Conservation (phyloP, 441 rosid species). For the Brassica hybrid region DNA sequence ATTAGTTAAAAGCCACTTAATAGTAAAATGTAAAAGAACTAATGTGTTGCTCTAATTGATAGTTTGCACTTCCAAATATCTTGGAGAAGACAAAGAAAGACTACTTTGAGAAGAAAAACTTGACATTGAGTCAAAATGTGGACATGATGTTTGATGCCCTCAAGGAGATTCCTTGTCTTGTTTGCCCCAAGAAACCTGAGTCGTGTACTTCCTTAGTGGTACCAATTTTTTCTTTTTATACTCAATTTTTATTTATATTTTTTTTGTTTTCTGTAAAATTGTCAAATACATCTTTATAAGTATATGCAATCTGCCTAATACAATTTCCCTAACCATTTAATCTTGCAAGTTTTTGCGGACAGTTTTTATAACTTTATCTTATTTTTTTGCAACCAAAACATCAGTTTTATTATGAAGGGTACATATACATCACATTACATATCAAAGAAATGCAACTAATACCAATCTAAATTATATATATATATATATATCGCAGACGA, state of each 20-base stretch:
- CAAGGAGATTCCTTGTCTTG: constrained; percentile 53
- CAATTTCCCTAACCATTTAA: neutral
- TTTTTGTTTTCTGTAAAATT: neutral
- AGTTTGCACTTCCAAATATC: constrained; percentile 40
- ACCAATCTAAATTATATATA: neutral
- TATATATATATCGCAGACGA: constrained; percentile 23
- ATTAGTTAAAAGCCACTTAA: neutral
- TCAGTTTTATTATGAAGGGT: neutral
- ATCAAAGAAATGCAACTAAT: neutral
- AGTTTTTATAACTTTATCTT: neutral
- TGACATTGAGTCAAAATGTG: constrained; percentile 45
- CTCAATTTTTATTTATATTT: neutral
- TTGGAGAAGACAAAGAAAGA: constrained; percentile 47
- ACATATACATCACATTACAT: constrained; percentile 9
- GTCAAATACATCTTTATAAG: neutral
- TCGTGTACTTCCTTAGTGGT: constrained; percentile 45
- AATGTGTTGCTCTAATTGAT: constrained; percentile 10
- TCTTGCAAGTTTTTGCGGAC: neutral
- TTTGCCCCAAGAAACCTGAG: constrained; percentile 57
- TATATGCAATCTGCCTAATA: neutral
- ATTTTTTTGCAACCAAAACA: neutral
- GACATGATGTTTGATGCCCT: constrained; percentile 40
- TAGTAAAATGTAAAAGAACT: neutral
- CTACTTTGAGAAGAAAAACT: constrained; percentile 44
- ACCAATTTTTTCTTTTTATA: constrained; percentile 12